Percentiles rank a stretch among this genome's conserved stretches.
Evolutionary conservation across 257 asterid genomes (phyloP).

Genomic region (Parsonsia alboflavescens): DNA sequence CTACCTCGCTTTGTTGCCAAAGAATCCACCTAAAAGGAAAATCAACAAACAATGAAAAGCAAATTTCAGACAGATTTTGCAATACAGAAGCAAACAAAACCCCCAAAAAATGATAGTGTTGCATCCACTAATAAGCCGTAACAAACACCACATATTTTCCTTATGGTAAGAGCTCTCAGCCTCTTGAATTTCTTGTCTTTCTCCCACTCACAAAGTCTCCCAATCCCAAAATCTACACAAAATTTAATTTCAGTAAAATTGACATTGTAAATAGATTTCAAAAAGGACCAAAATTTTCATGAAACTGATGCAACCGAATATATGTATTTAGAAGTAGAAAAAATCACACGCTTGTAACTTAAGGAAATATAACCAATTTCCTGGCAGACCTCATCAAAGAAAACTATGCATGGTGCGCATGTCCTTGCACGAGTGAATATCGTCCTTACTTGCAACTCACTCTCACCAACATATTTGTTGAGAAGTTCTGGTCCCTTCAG

Average conservation of each 20-base stretch:
- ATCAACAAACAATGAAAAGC: neutral
- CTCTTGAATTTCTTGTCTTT: neutral
- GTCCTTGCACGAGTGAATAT: constrained; percentile 83
- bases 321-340: too few relatives aligned
- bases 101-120: too few relatives aligned
- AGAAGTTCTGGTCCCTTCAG: constrained; percentile 96
- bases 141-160: neutral
- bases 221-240: neutral
- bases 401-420: constrained; percentile 87
- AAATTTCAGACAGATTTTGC: neutral
- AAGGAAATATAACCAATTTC: neutral
- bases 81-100: neutral
- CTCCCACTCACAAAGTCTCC: neutral
- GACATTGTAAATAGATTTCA: neutral
- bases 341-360: neutral
- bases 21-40: constrained; percentile 63
- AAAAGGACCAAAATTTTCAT: neutral
- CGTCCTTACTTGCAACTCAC: constrained; percentile 75
- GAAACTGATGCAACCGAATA: neutral
- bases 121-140: neutral
- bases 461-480: too few relatives aligned
- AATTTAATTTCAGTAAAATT: too few relatives aligned
- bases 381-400: constrained; percentile 77
- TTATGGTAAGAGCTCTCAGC: neutral
- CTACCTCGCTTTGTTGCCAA: constrained; percentile 67